A percentile compares a stretch with the other conserved stretches of the same genome.
Conservation (phyloP, 257 asterid genomes). For the Rubia yunnanensis region DNA sequence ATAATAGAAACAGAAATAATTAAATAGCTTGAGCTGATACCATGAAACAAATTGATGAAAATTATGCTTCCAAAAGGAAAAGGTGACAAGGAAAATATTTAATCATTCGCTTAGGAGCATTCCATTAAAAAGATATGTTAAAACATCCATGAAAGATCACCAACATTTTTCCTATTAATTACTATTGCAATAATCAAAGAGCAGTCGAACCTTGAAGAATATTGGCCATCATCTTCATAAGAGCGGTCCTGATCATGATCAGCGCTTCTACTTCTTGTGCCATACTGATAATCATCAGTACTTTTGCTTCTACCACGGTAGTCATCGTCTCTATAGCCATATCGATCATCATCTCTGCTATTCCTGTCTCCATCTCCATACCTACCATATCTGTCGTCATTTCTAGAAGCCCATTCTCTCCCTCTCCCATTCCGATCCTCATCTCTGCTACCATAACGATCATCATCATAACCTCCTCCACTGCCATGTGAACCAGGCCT, state of each 20-base stretch:
- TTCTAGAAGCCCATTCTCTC: conserved; percentile 60
- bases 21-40: background rate
- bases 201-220: conserved; percentile 61
- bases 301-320: conserved; percentile 55
- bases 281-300: conserved; percentile 49
- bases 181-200: background rate
- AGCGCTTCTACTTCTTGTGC: conserved; percentile 79
- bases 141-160: background rate
- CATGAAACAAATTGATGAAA: background rate
- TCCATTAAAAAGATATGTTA: background rate
- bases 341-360: conserved; percentile 63
- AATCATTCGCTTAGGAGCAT: background rate
- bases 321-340: conserved; percentile 62
- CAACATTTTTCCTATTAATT: background rate
- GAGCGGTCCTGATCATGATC: conserved; percentile 49
- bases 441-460: conserved; percentile 62
- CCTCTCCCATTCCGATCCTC: conserved; percentile 79
- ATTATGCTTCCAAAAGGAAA: conserved; percentile 2
- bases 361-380: conserved; percentile 64
- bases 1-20: background rate
- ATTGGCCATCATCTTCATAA: conserved; percentile 76
- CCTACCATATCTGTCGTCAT: conserved; percentile 67
- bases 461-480: conserved; percentile 65
- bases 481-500: conserved; percentile 51
- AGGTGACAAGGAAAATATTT: background rate